Conservation (phyloP, 31 red algal genomes). For the Asparagopsis taxiformis region DNA sequence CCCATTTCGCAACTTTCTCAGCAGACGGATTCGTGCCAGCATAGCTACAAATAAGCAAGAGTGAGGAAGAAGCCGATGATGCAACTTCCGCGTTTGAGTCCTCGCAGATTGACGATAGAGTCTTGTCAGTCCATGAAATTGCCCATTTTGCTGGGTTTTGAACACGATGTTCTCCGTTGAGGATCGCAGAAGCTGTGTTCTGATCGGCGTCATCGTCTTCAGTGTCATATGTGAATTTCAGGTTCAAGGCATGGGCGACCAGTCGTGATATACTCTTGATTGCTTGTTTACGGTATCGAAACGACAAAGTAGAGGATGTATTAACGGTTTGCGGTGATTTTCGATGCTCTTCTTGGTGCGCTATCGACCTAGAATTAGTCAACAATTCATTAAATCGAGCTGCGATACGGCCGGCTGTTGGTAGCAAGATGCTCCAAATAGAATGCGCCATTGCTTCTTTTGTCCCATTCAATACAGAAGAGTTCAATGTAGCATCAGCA, state of each 20-base stretch:
- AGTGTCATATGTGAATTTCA: neutral
- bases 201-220: neutral
- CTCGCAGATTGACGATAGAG: slow-evolving; percentile 33
- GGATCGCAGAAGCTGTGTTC: neutral
- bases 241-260: neutral
- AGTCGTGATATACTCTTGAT: neutral
- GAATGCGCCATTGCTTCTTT: slow-evolving; percentile 26
- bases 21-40: slow-evolving; percentile 10
- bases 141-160: slow-evolving; percentile 36
- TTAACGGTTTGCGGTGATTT: neutral
- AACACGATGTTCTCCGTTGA: neutral
- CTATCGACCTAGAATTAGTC: neutral
- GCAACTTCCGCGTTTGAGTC: slow-evolving; percentile 11
- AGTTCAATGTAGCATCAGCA: slow-evolving; percentile 4
- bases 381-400: slow-evolving; percentile 26
- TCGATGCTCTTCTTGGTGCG: slow-evolving; percentile 6
- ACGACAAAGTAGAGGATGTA: neutral
- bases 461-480: slow-evolving; percentile 27
- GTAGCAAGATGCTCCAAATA: slow-evolving; percentile 48
- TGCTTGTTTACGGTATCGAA: neutral
- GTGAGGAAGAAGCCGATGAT: slow-evolving; percentile 21
- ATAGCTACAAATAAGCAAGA: slow-evolving; percentile 48
- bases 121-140: slow-evolving; percentile 28
- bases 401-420: slow-evolving; percentile 22
- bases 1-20: slow-evolving; percentile 50